Evolutionary conservation across 2,329 filamentous ascomycete species (phyloP).

Genomic region (Aspergillus aculeatus): DNA sequence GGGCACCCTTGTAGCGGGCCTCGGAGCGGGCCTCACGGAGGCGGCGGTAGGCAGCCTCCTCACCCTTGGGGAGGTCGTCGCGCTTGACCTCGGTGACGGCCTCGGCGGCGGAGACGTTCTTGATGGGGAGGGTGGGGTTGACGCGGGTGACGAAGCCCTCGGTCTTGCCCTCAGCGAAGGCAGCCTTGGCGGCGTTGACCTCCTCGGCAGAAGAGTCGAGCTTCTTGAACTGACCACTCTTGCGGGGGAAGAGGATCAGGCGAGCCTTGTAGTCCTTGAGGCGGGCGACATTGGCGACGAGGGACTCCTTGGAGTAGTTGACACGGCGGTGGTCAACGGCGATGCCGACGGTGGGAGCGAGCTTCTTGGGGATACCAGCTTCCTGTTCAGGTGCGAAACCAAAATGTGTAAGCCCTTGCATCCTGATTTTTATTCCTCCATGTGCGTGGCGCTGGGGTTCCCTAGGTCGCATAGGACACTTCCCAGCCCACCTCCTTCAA

Average conservation of each 20-base stretch:
- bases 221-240: conserved; percentile 89
- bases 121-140: conserved; percentile 68
- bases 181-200: conserved; percentile 67
- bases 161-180: conserved; percentile 50
- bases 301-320: conserved; percentile 95
- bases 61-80: conserved; percentile 73
- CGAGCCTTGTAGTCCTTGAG: conserved; percentile 97
- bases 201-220: conserved; percentile 83
- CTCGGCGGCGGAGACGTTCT: conserved; percentile 56
- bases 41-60: conserved; percentile 82
- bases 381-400: conserved; percentile 58
- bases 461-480: background rate
- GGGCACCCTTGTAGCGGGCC: conserved; percentile 74
- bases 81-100: conserved; percentile 75
- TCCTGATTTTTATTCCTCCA: background rate
- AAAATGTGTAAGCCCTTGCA: conserved; percentile 19
- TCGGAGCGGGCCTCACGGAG: conserved; percentile 83
- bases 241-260: conserved; percentile 96
- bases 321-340: conserved; percentile 92
- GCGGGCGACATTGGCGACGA: conserved; percentile 91
- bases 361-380: conserved; percentile 90
- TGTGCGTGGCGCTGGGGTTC: too few relatives aligned
- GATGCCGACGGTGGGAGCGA: conserved; percentile 95
- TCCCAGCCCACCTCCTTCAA: background rate
- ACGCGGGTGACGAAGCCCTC: conserved; percentile 55